Percentiles rank a stretch among this genome's conserved stretches.
Conservation (phyloP, 2,329 filamentous ascomycete species). For the Colletotrichum truncatum region DNA sequence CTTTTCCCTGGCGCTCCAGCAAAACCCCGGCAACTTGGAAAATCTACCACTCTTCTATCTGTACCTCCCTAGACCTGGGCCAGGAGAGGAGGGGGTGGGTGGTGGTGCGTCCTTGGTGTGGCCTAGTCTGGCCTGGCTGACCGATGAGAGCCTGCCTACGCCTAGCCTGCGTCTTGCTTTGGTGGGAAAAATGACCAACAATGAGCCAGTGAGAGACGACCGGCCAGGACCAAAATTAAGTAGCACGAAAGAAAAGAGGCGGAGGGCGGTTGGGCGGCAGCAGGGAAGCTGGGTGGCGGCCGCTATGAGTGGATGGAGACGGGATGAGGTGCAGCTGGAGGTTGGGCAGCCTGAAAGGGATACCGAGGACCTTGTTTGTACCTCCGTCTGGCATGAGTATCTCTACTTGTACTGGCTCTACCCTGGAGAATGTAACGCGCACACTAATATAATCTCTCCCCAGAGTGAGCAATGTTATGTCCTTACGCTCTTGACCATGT, state of each 20-base stretch:
- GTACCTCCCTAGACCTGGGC: slow-evolving; percentile 8
- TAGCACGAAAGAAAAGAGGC: background rate
- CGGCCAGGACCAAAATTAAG: background rate
- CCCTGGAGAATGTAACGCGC: background rate
- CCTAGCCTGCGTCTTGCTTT: slow-evolving; percentile 1
- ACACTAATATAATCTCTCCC: slow-evolving; percentile 10
- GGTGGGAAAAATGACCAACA: slow-evolving; percentile 1
- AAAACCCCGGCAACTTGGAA: slow-evolving; percentile 24
- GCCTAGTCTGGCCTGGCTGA: slow-evolving; percentile 15
- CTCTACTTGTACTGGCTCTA: slow-evolving; percentile 6
- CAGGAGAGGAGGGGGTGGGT: slow-evolving; percentile 1
- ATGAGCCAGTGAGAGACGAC: slow-evolving; percentile 5
- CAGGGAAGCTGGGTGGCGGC: slow-evolving; percentile 27
- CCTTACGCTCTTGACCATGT: background rate
- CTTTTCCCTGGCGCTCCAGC: slow-evolving; percentile 25
- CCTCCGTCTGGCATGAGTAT: background rate
- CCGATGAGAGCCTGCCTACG: slow-evolving; percentile 9
- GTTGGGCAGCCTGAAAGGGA: slow-evolving; percentile 29
- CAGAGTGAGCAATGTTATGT: background rate
- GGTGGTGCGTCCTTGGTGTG: slow-evolving; percentile 10
- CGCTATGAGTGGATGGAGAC: slow-evolving; percentile 25
- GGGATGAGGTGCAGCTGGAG: slow-evolving; percentile 27
- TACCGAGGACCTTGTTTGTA: background rate
- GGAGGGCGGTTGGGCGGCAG: slow-evolving; percentile 24
- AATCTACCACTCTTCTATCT: slow-evolving; percentile 18